Evolutionary conservation across 1,139 yeast species (phyloP).

Genomic region (Pichia sp.): DNA sequence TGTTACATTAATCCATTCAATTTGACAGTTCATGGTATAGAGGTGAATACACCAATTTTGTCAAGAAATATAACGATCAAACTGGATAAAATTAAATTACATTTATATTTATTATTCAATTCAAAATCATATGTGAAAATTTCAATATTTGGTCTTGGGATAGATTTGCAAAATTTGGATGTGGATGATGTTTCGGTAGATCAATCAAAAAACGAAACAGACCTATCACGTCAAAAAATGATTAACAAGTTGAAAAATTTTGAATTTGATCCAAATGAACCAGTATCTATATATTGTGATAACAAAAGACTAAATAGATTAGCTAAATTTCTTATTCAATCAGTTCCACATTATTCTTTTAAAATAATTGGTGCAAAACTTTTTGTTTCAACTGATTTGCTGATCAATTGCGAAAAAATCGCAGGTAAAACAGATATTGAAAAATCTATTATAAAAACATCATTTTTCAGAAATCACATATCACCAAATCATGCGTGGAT

Average conservation of each 20-base stretch:
- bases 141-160: background rate
- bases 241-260: constrained; percentile 3
- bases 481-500: constrained; percentile 1
- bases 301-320: constrained; percentile 15
- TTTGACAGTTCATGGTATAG: constrained; percentile 5
- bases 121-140: background rate
- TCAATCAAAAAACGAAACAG: background rate
- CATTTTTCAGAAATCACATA: constrained; percentile 2
- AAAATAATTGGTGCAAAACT: constrained; percentile 7
- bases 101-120: constrained; percentile 10
- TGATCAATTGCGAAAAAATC: constrained; percentile 3
- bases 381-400: background rate
- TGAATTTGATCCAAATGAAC: constrained; percentile 21
- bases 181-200: background rate
- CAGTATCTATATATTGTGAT: constrained; percentile 23
- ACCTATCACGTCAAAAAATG: background rate
- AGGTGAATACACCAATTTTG: background rate
- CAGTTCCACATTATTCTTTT: constrained; percentile 16
- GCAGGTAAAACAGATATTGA: constrained; percentile 10
- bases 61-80: background rate
- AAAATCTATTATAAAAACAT: background rate
- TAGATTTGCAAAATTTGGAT: background rate
- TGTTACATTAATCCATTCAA: constrained; percentile 11
- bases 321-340: constrained; percentile 8
- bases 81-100: constrained; percentile 5